Evolutionary conservation across 768 basidiomycete species (phyloP).

Genomic region (Lepiota venenata): DNA sequence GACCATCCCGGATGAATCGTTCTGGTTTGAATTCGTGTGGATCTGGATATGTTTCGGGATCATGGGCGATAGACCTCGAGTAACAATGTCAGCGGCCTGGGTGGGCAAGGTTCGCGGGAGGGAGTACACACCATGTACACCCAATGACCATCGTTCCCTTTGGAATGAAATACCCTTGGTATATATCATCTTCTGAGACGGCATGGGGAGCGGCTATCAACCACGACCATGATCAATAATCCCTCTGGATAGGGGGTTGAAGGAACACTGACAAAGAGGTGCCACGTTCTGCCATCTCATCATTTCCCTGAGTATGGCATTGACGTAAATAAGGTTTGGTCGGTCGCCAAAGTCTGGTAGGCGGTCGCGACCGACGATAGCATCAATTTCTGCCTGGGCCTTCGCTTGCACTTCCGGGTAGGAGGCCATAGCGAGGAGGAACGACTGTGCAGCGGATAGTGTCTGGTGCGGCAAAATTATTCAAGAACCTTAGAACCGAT

Average conservation of each 20-base stretch:
- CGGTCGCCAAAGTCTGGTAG: slow-evolving; percentile 17
- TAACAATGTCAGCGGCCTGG: too few relatives aligned
- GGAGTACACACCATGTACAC: too few relatives aligned
- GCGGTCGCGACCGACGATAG: slow-evolving; percentile 11
- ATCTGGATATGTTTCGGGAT: slow-evolving; percentile 29
- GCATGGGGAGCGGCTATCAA: slow-evolving; percentile 28
- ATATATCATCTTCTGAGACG: slow-evolving; percentile 38
- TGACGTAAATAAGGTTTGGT: slow-evolving; percentile 17
- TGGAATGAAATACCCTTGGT: slow-evolving; percentile 42
- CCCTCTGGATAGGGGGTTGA: neutral
- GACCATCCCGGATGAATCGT: slow-evolving; percentile 41
- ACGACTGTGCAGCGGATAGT: slow-evolving; percentile 33
- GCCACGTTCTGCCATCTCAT: slow-evolving; percentile 13
- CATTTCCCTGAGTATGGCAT: slow-evolving; percentile 18
- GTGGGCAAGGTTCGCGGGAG: too few relatives aligned
- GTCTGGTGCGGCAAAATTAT: slow-evolving; percentile 14
- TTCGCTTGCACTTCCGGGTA: slow-evolving; percentile 10
- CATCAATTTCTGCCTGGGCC: slow-evolving; percentile 11
- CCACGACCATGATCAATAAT: neutral
- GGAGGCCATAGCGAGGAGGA: slow-evolving; percentile 24
- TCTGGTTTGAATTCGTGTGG: slow-evolving; percentile 37
- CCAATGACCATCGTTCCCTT: slow-evolving; percentile 33
- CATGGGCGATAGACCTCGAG: slow-evolving; percentile 28
- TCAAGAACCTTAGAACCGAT: neutral
- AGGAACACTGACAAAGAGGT: neutral